phyloP scores from a whole-genome alignment of 2,329 filamentous ascomycete species.

The Celoporthe dispersa region DNA sequence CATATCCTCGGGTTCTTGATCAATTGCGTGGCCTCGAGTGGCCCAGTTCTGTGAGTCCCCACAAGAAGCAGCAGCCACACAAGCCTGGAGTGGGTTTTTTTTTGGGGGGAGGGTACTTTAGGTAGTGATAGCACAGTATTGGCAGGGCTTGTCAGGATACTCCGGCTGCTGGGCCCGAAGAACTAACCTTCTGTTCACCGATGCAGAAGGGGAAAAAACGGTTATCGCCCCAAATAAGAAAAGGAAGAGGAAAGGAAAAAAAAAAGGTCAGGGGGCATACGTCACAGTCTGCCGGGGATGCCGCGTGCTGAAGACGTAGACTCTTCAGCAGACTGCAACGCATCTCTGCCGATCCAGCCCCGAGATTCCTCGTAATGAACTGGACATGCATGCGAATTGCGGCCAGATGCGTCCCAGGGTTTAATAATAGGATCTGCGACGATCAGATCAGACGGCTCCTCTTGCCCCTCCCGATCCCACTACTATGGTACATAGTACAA shows the following conservation, averaged over 20 bases:
- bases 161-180: not conserved
- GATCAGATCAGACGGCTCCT: constrained; percentile 6
- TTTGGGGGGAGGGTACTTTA: no score
- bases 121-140: not conserved
- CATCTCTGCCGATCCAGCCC: not conserved
- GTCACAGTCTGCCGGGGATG: constrained; percentile 14
- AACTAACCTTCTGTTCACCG: not conserved
- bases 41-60: constrained; percentile 2
- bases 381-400: constrained; percentile 8
- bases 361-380: not conserved
- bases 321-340: constrained; percentile 2
- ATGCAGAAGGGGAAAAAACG: not conserved
- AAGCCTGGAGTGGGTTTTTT: not conserved
- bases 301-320: constrained; percentile 8
- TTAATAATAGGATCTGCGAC: constrained; percentile 9
- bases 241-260: not conserved
- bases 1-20: not conserved
- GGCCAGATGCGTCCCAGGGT: not conserved
- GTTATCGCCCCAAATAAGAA: constrained; percentile 1
- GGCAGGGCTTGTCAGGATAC: not conserved
- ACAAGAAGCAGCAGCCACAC: not conserved
- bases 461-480: not conserved
- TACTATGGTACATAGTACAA: not conserved
- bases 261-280: constrained; percentile 7
- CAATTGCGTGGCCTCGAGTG: constrained; percentile 12